Evolutionary conservation across 768 basidiomycete genomes (phyloP).

Genomic region (Kwoniella sp.): DNA sequence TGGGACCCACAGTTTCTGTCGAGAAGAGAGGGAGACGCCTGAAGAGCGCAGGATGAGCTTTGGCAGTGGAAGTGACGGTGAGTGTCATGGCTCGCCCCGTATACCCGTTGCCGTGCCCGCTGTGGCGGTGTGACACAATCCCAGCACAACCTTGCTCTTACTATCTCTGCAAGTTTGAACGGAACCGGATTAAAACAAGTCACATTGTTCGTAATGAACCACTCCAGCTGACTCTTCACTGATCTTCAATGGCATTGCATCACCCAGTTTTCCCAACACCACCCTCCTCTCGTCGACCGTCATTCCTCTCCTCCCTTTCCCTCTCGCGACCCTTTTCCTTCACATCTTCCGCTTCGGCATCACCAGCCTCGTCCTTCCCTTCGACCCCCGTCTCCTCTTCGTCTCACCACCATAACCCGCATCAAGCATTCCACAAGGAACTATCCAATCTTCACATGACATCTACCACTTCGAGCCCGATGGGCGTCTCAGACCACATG

Average conservation of each 20-base stretch:
- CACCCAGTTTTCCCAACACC: slow-evolving; percentile 19
- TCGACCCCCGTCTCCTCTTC: slow-evolving; percentile 7
- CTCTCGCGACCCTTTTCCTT: slow-evolving; percentile 23
- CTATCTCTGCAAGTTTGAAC: too few relatives aligned
- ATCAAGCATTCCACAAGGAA: slow-evolving; percentile 1
- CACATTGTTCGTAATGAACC: too few relatives aligned
- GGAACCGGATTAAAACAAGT: too few relatives aligned
- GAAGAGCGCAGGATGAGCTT: slow-evolving; percentile 22
- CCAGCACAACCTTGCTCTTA: too few relatives aligned
- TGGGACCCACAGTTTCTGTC: slow-evolving; percentile 27
- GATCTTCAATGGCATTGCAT: background rate
- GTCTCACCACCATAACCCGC: background rate
- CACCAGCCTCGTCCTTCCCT: background rate
- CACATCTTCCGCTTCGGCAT: slow-evolving; percentile 8
- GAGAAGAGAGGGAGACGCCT: slow-evolving; percentile 22
- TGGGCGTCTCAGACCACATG: background rate
- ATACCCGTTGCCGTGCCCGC: too few relatives aligned
- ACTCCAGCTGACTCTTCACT: too few relatives aligned
- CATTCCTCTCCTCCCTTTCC: slow-evolving; percentile 27
- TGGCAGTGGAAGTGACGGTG: slow-evolving; percentile 24
- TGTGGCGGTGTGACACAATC: too few relatives aligned
- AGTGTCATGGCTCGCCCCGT: too few relatives aligned
- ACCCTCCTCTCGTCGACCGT: slow-evolving; percentile 23
- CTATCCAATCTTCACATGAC: background rate
- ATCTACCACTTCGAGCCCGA: background rate